Evolutionary conservation across 2,329 filamentous ascomycete species (phyloP).

Genomic region (Arthrobotrys pseudoclavata): DNA sequence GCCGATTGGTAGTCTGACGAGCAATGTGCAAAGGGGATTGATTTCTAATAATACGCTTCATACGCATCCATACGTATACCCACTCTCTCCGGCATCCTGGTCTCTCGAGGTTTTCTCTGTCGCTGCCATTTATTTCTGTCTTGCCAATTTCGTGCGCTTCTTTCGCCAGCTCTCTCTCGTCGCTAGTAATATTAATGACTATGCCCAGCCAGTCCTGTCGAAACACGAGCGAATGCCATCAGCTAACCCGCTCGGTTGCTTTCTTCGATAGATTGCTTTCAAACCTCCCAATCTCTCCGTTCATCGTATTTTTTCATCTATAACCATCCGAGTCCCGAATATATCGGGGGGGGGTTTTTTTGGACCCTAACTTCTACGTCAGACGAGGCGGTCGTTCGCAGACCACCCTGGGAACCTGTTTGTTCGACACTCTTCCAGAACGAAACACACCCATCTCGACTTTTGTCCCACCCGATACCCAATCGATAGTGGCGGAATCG

Average conservation of each 20-base stretch:
- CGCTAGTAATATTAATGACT: conserved; percentile 13
- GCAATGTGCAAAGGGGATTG: conserved; percentile 29
- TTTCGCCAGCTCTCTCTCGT: neutral
- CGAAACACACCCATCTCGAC: conserved; percentile 27
- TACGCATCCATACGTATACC: neutral
- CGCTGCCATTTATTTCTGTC: conserved; percentile 8
- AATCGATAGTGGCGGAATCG: conserved; percentile 2
- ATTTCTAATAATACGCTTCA: conserved; percentile 2
- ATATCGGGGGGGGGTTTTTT: conserved; percentile 4
- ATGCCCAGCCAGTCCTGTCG: conserved; percentile 44
- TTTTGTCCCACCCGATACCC: conserved; percentile 10
- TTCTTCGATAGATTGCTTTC: neutral
- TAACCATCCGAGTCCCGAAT: conserved; percentile 9
- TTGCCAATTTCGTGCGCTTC: conserved; percentile 23
- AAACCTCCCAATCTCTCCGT: neutral
- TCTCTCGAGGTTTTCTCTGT: conserved; percentile 7
- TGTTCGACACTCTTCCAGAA: conserved; percentile 29
- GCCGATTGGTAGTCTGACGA: neutral
- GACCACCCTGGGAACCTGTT: conserved; percentile 24
- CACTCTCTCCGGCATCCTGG: conserved; percentile 5
- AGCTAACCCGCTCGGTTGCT: conserved; percentile 14
- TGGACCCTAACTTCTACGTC: conserved; percentile 19
- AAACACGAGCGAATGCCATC: conserved; percentile 51
- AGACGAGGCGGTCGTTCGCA: conserved; percentile 24
- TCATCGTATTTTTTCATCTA: conserved; percentile 16